Base-by-base conservation (phyloP, 2,329 filamentous ascomycete species). In the Emericellopsis atlantica region DNA sequence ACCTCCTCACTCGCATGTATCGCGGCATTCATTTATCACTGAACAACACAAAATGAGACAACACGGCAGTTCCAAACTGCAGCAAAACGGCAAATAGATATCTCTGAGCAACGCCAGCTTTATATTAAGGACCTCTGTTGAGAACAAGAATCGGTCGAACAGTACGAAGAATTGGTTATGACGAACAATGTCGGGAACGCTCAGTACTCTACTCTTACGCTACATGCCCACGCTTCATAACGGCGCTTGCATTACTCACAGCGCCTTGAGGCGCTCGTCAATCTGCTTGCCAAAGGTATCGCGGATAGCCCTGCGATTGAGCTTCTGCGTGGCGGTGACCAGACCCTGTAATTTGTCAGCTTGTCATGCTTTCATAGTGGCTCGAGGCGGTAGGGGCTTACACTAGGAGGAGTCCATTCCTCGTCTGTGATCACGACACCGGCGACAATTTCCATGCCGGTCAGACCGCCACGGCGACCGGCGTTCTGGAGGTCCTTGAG, bases 321-420 rank as follows among this genome's bases (percentile, higher is more conserved):
- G 61, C 57, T 79, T 79, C 46, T 76, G 70, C 6, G 74, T 79
- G n/a, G 72, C 74, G 26, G 74, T 78, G 24, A 76, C 72, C 23
- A 77, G 61, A 3, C 72, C 72, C 73, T 77, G 43, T n/a, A 37
- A 23, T 12, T 26, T 39, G 15, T 40, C 35, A 40, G 40, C 34
- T 22, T 7, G 4, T 14, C 10, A 18, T 22, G 6, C 22, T 18
- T 12, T 4, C 8, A 22, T 38, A 5, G 10, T 11, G 12, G 12
- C 14, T 10, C 15, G 11, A 12, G 31, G 18, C 2, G 8, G 32
- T 23, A 26, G 18, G 35, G 43, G 74, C 84, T 79, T 67, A 90
- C 85, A 56, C 80, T 92, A 44, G 79, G 73, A 40, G 87, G 84
- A 42, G 82, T 90, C 87, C 87, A 94, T 60, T 93, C 87, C 55